Evolutionary conservation across 768 basidiomycete genomes (phyloP), one percentile per base, ranked within the genome.

Genomic region (Amanita thiersii): DNA sequence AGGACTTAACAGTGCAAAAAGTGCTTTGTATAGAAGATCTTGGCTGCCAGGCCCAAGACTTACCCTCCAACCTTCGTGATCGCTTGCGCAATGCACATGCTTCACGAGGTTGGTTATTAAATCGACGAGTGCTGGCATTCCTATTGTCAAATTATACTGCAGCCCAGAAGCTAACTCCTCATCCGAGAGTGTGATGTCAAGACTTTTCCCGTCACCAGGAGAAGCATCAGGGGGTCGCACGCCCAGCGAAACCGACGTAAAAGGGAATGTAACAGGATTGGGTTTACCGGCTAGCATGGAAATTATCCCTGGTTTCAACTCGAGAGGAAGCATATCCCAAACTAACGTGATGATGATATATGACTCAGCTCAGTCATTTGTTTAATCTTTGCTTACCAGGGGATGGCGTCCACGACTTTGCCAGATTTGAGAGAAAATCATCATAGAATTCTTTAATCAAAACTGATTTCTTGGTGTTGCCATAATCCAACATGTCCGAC

Each of bases 261-360:
- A 82, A 1, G 88, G 88, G 63, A 89, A 90, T 18, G 84, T 80
- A 19, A 67, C 62, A n/a, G 76, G 68, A 52, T 88, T 86, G 9
- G 87, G 87, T 55, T 86, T 86, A 19, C 88, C 88, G 0, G 86
- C 88, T 6, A 86, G 69, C 36, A 85, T 56, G 2, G 77, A 79
- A 41, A 86, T 70, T 28, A 81, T 53, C 1, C 80, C 80, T 0
- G 86, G 84, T 4, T 56, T 64, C 12, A 62, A 64, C 56, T 90
- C 87, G 31, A 85, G 66, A 1, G 75, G 80, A 41, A 75, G 64
- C 17, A 87, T 67, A 5, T 74, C 52, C 50, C 74, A 60, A 40
- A 78, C 73, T 77, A 48, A 47, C 10, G 43, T 26, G 26, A 37
- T 8, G 3, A 7, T 10, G 23, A 12, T 12, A 14, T 20, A 40